These are phyloP conservation scores for Salix purpurea DNA, from an alignment of 345 rosid species.

Conservation along the genomic window DNA sequence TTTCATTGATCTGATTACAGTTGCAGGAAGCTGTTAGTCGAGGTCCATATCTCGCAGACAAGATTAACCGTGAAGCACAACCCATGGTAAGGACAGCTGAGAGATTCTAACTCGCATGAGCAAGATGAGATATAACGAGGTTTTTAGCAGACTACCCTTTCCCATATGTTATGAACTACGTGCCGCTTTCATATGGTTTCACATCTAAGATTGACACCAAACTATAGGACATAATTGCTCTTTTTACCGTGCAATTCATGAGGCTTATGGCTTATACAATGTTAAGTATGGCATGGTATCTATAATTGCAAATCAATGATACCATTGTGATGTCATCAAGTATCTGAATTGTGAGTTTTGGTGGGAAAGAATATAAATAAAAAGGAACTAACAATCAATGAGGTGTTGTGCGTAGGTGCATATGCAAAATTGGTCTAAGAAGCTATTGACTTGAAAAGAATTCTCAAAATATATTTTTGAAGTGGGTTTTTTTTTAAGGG, in stretches of 20 bases:
- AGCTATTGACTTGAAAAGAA: no score
- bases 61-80: conserved; percentile 41
- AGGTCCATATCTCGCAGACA: conserved; percentile 64
- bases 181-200: background rate
- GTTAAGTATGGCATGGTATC: no score
- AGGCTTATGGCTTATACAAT: background rate
- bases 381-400: no score
- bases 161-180: background rate
- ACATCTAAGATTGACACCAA: background rate
- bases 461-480: no score
- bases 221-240: background rate
- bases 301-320: no score
- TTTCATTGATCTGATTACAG: conserved; percentile 33
- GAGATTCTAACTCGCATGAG: conserved; percentile 41
- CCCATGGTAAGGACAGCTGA: conserved; percentile 79
- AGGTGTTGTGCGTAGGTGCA: no score
- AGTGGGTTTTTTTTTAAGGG: no score
- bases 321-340: no score
- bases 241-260: background rate
- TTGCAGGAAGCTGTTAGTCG: conserved; percentile 76
- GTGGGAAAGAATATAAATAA: no score
- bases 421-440: no score
- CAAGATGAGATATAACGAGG: background rate
- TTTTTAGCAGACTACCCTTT: background rate
- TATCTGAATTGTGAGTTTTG: no score